phyloP scores from a whole-genome alignment of 1,284 basidiomycete species.

The Ceratobasidium sp. region DNA sequence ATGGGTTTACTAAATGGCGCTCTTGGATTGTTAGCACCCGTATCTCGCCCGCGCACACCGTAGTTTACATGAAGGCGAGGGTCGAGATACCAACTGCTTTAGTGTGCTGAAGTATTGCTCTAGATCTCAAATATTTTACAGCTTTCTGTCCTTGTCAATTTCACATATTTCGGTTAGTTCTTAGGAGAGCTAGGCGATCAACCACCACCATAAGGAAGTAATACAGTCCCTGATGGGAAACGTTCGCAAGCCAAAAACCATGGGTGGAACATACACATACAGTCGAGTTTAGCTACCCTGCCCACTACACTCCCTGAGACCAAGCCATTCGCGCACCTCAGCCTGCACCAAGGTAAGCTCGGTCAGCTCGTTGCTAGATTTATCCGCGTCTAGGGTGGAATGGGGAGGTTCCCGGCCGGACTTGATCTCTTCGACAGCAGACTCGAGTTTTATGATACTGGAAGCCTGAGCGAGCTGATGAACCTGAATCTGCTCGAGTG shows the following conservation, averaged over 20 bases:
- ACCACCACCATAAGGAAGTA: too few species aligned
- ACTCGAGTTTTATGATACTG: slow-evolving; percentile 1
- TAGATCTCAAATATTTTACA: neutral
- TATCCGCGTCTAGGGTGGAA: too few species aligned
- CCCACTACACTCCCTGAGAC: neutral
- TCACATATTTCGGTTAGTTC: too few species aligned
- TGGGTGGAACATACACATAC: neutral
- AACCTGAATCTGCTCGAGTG: neutral
- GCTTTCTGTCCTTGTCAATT: neutral
- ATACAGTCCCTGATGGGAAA: too few species aligned
- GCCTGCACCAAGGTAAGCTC: neutral
- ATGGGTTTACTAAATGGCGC: neutral
- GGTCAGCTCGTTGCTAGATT: neutral
- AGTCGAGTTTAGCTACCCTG: neutral
- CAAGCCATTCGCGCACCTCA: neutral
- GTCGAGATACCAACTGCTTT: neutral
- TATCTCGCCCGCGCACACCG: slow-evolving; percentile 16
- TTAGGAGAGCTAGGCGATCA: too few species aligned
- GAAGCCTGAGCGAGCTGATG: neutral
- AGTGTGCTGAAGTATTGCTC: neutral
- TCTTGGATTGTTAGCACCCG: neutral
- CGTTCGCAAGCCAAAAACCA: neutral
- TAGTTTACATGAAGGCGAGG: neutral
- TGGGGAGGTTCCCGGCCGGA: neutral
- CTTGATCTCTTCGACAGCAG: neutral